phyloP scores from a whole-genome alignment of 305 asterid species.

The Nicotiana rustica region DNA sequence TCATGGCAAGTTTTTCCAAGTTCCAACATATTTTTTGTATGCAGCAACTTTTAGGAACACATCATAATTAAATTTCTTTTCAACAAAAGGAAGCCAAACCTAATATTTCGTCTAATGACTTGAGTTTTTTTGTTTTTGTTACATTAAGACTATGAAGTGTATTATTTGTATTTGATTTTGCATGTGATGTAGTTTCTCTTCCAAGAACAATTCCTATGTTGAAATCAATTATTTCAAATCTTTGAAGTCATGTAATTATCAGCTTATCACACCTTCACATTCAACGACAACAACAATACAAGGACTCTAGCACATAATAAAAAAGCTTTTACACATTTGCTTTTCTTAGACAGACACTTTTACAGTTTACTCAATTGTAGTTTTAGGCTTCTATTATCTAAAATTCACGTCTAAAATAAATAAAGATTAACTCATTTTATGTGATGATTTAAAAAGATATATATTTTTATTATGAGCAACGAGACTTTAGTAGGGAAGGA shows the following conservation, averaged over 20 bases:
- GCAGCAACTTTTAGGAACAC: not conserved
- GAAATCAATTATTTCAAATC: not conserved
- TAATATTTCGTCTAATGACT: too few relatives aligned
- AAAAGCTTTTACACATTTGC: not conserved
- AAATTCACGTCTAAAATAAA: too few relatives aligned
- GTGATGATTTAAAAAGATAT: too few relatives aligned
- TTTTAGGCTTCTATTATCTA: too few relatives aligned
- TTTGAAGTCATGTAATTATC: not conserved
- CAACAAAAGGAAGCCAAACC: too few relatives aligned
- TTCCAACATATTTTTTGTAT: not conserved
- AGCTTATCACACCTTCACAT: conserved; percentile 9
- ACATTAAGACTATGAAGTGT: not conserved
- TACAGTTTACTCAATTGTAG: too few relatives aligned
- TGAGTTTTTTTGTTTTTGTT: not conserved
- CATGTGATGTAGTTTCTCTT: conserved; percentile 30
- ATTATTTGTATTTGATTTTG: not conserved
- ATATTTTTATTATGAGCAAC: too few relatives aligned
- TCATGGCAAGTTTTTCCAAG: conserved; percentile 31
- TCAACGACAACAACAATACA: not conserved
- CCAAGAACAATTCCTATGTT: conserved; percentile 2
- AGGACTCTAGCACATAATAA: not conserved
- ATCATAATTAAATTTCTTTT: too few relatives aligned
- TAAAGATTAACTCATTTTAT: too few relatives aligned
- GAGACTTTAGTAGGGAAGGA: too few relatives aligned
- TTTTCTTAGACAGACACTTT: not conserved